Conservation (phyloP, 805 yeast species). For the Saccharomycodes ludwigii region DNA sequence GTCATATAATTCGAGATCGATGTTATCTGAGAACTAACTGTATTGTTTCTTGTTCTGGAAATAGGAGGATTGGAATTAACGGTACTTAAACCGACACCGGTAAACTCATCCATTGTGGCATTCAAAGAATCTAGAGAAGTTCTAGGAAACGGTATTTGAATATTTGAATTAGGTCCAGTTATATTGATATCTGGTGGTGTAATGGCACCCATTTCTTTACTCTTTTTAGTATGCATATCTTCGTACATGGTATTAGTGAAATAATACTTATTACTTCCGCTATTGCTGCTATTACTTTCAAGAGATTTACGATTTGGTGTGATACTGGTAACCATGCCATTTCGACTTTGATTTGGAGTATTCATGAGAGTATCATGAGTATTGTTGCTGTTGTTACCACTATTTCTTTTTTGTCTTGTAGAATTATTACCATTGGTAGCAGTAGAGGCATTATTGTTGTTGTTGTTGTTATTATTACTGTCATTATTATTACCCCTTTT, state of each 20-base stretch:
- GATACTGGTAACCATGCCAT: too few species aligned
- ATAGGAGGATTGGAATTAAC: conserved; percentile 10
- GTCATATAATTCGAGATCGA: conserved; percentile 14
- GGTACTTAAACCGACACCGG: too few species aligned
- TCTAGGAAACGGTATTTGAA: conserved; percentile 15
- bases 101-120: too few species aligned
- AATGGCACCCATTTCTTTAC: neutral
- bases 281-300: too few species aligned
- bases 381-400: neutral
- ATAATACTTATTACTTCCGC: too few species aligned
- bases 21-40: conserved; percentile 25
- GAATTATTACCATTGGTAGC: neutral
- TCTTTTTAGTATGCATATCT: too few species aligned
- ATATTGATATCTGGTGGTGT: neutral
- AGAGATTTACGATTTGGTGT: too few species aligned
- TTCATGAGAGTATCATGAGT: neutral
- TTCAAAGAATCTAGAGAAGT: conserved; percentile 23
- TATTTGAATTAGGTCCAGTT: conserved; percentile 3
- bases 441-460: conserved; percentile 4
- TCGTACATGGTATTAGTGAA: too few species aligned
- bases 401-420: neutral
- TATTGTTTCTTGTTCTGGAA: conserved; percentile 23
- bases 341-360: too few species aligned
- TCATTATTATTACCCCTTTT: neutral
- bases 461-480: neutral